Evolutionary conservation across 208 protist genomes (phyloP), one percentile per base, ranked within the genome.

Genomic region (Acanthamoeba divionensis): DNA sequence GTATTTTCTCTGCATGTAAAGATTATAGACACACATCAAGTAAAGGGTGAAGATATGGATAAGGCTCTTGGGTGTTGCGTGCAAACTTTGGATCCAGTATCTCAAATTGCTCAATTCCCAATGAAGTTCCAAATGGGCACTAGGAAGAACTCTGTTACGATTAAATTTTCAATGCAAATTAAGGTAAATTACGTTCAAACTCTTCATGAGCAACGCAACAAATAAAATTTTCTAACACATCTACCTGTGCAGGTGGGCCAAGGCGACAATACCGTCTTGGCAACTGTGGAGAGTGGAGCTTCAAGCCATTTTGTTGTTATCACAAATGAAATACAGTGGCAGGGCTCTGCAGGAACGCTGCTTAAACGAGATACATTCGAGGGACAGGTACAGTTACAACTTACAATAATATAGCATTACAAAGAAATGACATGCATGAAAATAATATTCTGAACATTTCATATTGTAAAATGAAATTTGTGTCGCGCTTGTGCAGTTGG

Each of bases 261-360:
- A 29, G 71, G 71, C 71, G 71, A 82, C 6, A 52, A 52, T 15
- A 52, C 71, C 12, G 62, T 82, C 12, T 13, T 57, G 13, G 77
- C 77, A 36, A 87, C 77, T 0, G 77, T 87, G 18, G 77, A 87
- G 38, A 87, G 77, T 36, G 77, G 67, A 26, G 36, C 21, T 10
- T 87, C 77, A 6, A 29, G 55, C 47, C 54, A 87, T 21, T 87
- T 87, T 87, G 55, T 87, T 13, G 77, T 87, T 13, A 87, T 87
- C 77, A 87, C 77, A 21, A 87, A 87, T 57, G 77, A 87, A 57
- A 87, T 87, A 26, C 77, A 87, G 55, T 87, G 77, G 77, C 77
- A 87, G 77, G 77, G 77, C 55, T 87, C 77, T 41, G 77, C 77
- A 18, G 77, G 77, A n/a, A 55, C 77, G 9, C 77, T 87, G 36